Evolutionary conservation across 2,329 filamentous ascomycete species (phyloP), one percentile per base, ranked within the genome.

Genomic region (Thelonectria rubi): DNA sequence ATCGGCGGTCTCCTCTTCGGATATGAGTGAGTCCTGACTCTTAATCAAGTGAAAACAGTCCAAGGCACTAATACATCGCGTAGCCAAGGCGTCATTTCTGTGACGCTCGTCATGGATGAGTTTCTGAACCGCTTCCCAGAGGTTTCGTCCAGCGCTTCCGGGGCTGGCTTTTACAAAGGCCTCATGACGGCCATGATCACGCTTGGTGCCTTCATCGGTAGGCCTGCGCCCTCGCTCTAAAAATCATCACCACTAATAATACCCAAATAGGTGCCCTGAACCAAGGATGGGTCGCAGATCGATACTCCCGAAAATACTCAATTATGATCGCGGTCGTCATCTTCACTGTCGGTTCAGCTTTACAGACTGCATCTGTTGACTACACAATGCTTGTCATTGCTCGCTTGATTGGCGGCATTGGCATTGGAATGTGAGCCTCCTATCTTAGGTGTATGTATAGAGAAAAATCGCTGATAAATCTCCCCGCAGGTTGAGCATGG

Each of bases 171-270:
- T 47, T 66, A 69, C 46, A 69, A 69, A 18, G 72, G 81, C 21
- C 82, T 82, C 75, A 82, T 83, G 64, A 80, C 83, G 5, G 82
- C 82, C 32, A 81, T 79, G n/a, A 72, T 84, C 7, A 72, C 81
- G 3, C 73, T 84, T 0, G 75, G 79, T 56, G 81, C 81, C 7
- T 82, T 81, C 75, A 70, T 82, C 47, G 81, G 68, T 69, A 60
- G 24, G 63, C 6, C 5, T n/a, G 11, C 17, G 3, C 5, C 11
- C n/a, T 18, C 4, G 4, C 7, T 39, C 7, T 5, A 15, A 12
- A 20, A 17, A 1, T 7, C 1, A 21, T n/a, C 9, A 3, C 1
- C n/a, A 24, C 45, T 52, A 18, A 62, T 37, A 2, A 5, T 15
- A 17, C 40, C 15, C 6, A 14, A n/a, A 18, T 7, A 62, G 82